Percentiles rank a stretch among this genome's conserved stretches.
phyloP scores from a whole-genome alignment of 257 asterid species.

The Solanum etuberosum region DNA sequence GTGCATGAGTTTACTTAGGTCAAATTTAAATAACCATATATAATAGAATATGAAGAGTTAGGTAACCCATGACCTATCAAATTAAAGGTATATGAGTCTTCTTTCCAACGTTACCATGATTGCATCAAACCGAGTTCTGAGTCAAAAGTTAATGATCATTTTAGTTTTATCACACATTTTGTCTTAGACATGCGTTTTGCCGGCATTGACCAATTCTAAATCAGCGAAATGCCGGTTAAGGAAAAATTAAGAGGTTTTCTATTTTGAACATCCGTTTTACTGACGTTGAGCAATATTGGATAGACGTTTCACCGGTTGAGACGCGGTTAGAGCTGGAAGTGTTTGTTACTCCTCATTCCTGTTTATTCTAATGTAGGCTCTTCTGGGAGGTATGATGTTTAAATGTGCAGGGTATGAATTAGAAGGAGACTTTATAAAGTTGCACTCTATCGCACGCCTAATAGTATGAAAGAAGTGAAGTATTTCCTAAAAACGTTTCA shows the following conservation, averaged over 20 bases:
- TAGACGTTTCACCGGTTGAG: neutral
- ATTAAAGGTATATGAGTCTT: neutral
- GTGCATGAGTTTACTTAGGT: neutral
- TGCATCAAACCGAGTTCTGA: too few species aligned
- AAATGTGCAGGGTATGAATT: neutral
- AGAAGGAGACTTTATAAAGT: neutral
- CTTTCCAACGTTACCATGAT: neutral
- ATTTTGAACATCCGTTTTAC: too few species aligned
- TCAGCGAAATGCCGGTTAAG: neutral
- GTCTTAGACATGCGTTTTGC: neutral
- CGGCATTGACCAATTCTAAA: neutral
- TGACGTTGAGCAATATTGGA: neutral
- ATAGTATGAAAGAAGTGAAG: neutral
- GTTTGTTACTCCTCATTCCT: neutral
- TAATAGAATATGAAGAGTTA: neutral
- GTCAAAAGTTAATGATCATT: neutral
- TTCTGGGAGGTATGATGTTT: neutral
- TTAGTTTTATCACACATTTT: neutral
- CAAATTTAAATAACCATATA: too few species aligned
- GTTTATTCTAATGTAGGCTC: too few species aligned
- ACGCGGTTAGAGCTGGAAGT: neutral
- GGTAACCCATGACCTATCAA: neutral
- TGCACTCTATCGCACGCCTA: too few species aligned
- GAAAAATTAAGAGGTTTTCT: neutral
- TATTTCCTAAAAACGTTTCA: too few species aligned